Evolutionary conservation across 1,284 basidiomycete species (phyloP), one percentile per base, ranked within the genome.

Genomic region (Taiwanofungus camphoratus): DNA sequence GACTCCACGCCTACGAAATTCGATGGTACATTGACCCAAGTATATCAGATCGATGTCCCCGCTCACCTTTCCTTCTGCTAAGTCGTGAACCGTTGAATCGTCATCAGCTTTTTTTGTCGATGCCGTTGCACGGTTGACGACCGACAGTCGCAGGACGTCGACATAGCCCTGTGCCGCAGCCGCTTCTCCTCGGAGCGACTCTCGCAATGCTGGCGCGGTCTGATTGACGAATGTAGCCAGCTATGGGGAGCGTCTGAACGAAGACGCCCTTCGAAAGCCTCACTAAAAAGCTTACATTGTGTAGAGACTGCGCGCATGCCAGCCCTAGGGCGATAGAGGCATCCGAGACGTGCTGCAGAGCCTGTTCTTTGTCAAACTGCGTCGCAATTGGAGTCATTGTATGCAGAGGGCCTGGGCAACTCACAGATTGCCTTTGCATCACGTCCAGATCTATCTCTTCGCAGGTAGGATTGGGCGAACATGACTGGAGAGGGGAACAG

Each of bases 121-220:
- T 4, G 22, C 4, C 9, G 26, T 12, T 2, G 21, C 31, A 9
- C 41, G 36, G 15, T 51, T 44, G 20, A 49, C 31, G 41, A 56
- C 33, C 9, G 52, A 51, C 4, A 45, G 44, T 6, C 51, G 51
- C 4, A 52, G 42, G 13, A 44, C 18, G 27, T 54, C 54, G 26
- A 50, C 39, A 23, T 54, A 46, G 9, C 54, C 51, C 24, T 49
- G 45, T 1, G 49, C 33, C 2, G 24, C 29, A 8, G 24, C 8
- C 24, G 44, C 39, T 35, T 54, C 49, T 11, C 36, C 41, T 11
- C 35, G 22, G n/a, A 56, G 38, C 5, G 36, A 41, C 0, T 42
- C 41, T 16, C 29, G 32, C 4, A 56, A 40, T n/a, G 44, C 49
- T 3, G 48, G 48, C 4, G 31, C 36, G 1, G 52, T 50, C 11